Conservation (phyloP, 768 basidiomycete species). For the Leccinum longicurvipes region DNA sequence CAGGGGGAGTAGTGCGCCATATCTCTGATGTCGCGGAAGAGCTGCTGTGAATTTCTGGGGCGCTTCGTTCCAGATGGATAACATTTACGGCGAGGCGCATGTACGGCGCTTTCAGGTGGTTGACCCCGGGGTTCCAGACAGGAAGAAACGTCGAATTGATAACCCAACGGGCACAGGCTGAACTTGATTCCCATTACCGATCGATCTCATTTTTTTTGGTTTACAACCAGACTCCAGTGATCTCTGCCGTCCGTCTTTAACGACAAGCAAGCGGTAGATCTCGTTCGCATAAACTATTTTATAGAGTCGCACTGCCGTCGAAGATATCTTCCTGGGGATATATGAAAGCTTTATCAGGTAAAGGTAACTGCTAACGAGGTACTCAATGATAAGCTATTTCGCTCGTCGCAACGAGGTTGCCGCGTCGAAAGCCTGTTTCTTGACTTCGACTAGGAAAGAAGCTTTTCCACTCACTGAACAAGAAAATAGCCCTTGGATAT, state of each 20-base stretch:
- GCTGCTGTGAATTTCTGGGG: not conserved
- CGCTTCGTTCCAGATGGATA: no score
- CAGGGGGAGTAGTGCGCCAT: not conserved
- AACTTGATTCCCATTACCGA: not conserved
- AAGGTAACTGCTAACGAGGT: not conserved
- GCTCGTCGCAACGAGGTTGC: not conserved
- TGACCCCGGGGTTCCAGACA: no score
- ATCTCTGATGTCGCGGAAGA: not conserved
- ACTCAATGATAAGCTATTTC: not conserved
- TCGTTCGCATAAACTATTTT: not conserved
- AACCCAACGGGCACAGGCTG: no score
- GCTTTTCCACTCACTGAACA: no score
- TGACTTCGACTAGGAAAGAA: no score
- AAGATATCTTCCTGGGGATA: not conserved
- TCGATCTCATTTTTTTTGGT: not conserved
- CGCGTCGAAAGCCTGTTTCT: not conserved
- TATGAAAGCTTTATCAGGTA: not conserved
- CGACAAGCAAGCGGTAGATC: not conserved
- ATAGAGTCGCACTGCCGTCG: not conserved
- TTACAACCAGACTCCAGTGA: no score
- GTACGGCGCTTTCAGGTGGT: no score
- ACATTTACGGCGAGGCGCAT: not conserved
- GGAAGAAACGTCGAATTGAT: no score
- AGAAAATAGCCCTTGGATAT: not conserved
- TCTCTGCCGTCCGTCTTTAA: no score